Conservation (phyloP, 208 protist species). For the Acanthamoeba pearcei region DNA sequence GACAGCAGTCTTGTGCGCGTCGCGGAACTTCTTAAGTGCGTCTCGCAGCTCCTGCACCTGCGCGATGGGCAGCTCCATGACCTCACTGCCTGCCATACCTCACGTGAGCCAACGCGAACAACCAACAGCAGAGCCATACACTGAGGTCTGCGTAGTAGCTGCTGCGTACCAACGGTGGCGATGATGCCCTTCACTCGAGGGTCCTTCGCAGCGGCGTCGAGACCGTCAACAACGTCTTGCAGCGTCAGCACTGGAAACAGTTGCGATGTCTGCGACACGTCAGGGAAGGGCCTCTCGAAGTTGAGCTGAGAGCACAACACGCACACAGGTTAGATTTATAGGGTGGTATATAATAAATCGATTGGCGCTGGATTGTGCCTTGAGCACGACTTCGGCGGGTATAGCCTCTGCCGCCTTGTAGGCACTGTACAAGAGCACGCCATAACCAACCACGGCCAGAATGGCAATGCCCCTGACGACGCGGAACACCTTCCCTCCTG, state of each 20-base stretch:
- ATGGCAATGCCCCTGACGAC: not conserved
- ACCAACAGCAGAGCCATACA: not conserved
- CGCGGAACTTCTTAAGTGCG: conserved; percentile 53
- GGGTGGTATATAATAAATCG: not conserved
- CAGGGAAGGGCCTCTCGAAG: conserved; percentile 68
- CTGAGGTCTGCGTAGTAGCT: not conserved
- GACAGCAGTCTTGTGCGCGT: not conserved
- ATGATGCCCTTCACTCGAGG: conserved; percentile 49
- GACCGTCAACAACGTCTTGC: conserved; percentile 36
- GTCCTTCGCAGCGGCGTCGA: conserved; percentile 30
- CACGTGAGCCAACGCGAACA: not conserved
- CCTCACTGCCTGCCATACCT: conserved; percentile 52
- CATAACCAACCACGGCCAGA: conserved; percentile 6
- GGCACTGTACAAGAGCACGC: not conserved
- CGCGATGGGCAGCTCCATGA: conserved; percentile 49
- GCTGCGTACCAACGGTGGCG: conserved; percentile 37
- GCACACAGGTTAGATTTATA: not conserved
- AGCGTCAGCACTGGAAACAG: conserved; percentile 54
- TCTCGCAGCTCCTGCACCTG: conserved; percentile 63
- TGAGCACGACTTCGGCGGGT: not conserved
- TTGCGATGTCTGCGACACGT: not conserved
- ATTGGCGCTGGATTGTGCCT: not conserved
- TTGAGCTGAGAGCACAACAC: conserved; percentile 27
- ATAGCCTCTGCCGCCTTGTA: conserved; percentile 22
- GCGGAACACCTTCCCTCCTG: not conserved